Conservation (phyloP, 768 basidiomycete genomes). For the Heimioporus sp. region DNA sequence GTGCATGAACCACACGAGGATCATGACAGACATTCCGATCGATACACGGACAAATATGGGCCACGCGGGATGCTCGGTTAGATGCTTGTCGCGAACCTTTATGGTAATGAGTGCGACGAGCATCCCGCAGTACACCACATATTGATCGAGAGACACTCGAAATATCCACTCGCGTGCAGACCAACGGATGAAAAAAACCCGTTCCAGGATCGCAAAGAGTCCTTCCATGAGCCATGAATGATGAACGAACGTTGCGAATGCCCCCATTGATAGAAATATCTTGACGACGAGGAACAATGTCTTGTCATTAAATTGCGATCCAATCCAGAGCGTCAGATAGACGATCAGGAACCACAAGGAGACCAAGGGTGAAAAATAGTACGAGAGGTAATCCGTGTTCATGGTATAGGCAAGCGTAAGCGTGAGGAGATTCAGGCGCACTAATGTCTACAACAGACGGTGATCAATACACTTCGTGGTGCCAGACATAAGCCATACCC, state of each 20-base stretch:
- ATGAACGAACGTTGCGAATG: slow-evolving; percentile 66
- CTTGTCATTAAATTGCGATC: slow-evolving; percentile 70
- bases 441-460: slow-evolving; percentile 50
- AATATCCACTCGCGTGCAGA: slow-evolving; percentile 86
- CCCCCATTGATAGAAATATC: slow-evolving; percentile 58
- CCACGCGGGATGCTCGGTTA: slow-evolving; percentile 74
- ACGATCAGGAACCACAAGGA: slow-evolving; percentile 90
- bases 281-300: slow-evolving; percentile 68
- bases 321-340: slow-evolving; percentile 74
- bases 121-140: slow-evolving; percentile 89
- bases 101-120: slow-evolving; percentile 67
- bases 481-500: slow-evolving; percentile 39
- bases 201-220: slow-evolving; percentile 61
- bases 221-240: slow-evolving; percentile 59
- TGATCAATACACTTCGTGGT: background rate
- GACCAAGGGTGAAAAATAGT: slow-evolving; percentile 89
- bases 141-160: slow-evolving; percentile 85
- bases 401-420: slow-evolving; percentile 83
- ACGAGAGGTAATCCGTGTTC: slow-evolving; percentile 89
- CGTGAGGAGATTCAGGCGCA: slow-evolving; percentile 83
- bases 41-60: slow-evolving; percentile 47
- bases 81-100: slow-evolving; percentile 69
- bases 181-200: slow-evolving; percentile 77
- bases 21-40: slow-evolving; percentile 48
- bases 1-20: slow-evolving; percentile 73